Conservation (phyloP, 352 stramenopile species). For the Phytophthora sojae region DNA sequence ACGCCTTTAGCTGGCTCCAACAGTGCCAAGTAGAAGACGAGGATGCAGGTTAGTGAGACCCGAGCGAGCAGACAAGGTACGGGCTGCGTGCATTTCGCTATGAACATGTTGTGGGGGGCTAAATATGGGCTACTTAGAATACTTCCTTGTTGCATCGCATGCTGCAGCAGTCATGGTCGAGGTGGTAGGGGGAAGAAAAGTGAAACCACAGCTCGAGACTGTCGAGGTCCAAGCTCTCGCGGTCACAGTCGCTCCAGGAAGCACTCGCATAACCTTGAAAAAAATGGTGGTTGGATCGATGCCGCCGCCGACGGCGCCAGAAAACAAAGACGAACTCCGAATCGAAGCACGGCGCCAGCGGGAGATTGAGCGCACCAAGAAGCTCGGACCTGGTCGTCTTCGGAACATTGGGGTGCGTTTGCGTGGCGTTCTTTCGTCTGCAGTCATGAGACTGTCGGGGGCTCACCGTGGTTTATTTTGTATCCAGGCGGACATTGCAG, state of each 20-base stretch:
- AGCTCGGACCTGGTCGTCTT: slow-evolving; percentile 68
- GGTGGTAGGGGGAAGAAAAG: slow-evolving; percentile 6
- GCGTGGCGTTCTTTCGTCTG: slow-evolving; percentile 5
- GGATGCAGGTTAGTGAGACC: too few relatives aligned
- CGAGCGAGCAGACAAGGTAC: too few relatives aligned
- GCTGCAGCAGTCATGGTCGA: too few relatives aligned
- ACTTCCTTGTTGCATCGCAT: slow-evolving; percentile 20
- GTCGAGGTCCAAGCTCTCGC: neutral
- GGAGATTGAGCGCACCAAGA: slow-evolving; percentile 75
- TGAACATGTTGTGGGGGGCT: neutral
- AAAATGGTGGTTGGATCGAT: slow-evolving; percentile 38
- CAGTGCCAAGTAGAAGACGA: neutral
- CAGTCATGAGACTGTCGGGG: neutral
- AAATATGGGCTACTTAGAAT: neutral
- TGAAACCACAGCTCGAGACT: slow-evolving; percentile 20
- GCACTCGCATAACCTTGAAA: neutral
- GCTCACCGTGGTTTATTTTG: slow-evolving; percentile 6
- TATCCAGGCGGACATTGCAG: slow-evolving; percentile 72
- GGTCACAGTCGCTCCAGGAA: neutral
- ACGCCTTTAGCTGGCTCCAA: slow-evolving; percentile 7
- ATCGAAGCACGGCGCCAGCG: slow-evolving; percentile 67
- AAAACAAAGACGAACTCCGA: slow-evolving; percentile 55
- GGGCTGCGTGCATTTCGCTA: too few relatives aligned
- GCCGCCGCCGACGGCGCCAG: slow-evolving; percentile 32
- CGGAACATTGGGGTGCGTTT: slow-evolving; percentile 68